These are phyloP conservation scores for Warburgia ugandensis DNA, from an alignment of 164 flowering plant genomes.

Conservation along the genomic window DNA sequence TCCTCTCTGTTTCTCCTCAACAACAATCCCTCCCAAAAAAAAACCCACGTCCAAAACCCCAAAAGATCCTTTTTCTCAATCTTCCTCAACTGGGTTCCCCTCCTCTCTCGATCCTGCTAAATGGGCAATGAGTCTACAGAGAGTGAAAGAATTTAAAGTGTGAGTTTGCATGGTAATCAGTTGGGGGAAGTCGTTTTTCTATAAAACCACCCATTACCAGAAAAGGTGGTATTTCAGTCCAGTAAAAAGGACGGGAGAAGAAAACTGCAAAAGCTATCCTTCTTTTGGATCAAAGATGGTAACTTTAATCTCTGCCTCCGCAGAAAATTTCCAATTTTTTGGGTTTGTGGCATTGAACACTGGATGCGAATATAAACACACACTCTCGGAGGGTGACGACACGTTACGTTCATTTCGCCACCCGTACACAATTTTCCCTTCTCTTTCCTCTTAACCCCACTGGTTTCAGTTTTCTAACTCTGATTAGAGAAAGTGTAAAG, in stretches of 20 bases:
- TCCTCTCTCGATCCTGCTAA: not conserved
- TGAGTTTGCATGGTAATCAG: slow-evolving; percentile 3
- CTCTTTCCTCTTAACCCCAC: not conserved
- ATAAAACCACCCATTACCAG: not conserved
- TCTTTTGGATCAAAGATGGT: not conserved
- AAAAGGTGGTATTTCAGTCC: not conserved
- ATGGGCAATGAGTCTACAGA: too few relatives aligned
- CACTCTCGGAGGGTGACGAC: slow-evolving; percentile 7
- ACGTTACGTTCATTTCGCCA: not conserved
- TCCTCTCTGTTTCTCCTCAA: not conserved
- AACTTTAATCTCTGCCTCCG: slow-evolving; percentile 2
- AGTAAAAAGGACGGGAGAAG: not conserved
- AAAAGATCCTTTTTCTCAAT: not conserved
- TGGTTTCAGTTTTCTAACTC: too few relatives aligned
- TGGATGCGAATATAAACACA: slow-evolving; percentile 12
- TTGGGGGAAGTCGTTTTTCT: not conserved
- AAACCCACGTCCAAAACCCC: not conserved
- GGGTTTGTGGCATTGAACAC: not conserved
- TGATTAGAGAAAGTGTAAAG: too few relatives aligned
- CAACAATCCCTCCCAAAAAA: not conserved
- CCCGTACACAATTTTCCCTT: not conserved
- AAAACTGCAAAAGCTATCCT: not conserved
- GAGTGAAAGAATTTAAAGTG: too few relatives aligned
- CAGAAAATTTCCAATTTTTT: not conserved
- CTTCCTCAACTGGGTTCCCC: too few relatives aligned